Base-by-base conservation (phyloP, 805 yeast genomes). In the Sugiyamaella americana region DNA sequence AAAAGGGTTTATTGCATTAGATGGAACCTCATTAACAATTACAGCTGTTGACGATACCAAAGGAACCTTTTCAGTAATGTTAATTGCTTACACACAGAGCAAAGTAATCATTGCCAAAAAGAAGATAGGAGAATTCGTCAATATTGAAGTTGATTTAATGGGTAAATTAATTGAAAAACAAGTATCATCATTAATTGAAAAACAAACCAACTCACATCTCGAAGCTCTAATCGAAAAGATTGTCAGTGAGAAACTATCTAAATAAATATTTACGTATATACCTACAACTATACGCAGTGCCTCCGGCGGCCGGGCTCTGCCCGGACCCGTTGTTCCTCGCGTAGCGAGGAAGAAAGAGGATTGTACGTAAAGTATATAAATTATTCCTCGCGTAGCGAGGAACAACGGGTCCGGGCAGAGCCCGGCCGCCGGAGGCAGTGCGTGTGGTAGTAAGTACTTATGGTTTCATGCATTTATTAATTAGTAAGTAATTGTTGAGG, bases 101-200 rank as follows among this genome's bases (percentile, higher is more conserved):
- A 80, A 79, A 61, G 96, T 93, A 19, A 71, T 84, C 1, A 66
- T 88, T 66, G 82, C 96, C 5, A 55, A 60, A 48, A 89, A 87
- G 60, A 52, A 63, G 6, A 58, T 76, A 3, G 89, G 87, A 1
- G 83, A 74, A 35, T 55, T 60, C 16, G 94, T 93, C 22, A 93
- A 93, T 58, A 80, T 93, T 41, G 99, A 93, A 67, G 99, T 93
- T 26, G 99, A 93, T 64, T 71, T 91, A 43, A 84, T 91, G 35
- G 98, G 98, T 17, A 93, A 93, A 67, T 73, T 88, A 49, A 79
- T 91, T 47, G 96, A 87, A 60, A 81, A 87, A 64, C 98, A 91
- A 67, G 83, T 93, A 45, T 75, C 52, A 50, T 72, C 74, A 49
- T 71, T 73, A 42, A 82, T 84, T 59, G 71, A 78, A 16, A 59